Evolutionary conservation across 2,329 filamentous ascomycete species (phyloP), one percentile per base, ranked within the genome.

Genomic region (Chrysosphaeria jannelii): DNA sequence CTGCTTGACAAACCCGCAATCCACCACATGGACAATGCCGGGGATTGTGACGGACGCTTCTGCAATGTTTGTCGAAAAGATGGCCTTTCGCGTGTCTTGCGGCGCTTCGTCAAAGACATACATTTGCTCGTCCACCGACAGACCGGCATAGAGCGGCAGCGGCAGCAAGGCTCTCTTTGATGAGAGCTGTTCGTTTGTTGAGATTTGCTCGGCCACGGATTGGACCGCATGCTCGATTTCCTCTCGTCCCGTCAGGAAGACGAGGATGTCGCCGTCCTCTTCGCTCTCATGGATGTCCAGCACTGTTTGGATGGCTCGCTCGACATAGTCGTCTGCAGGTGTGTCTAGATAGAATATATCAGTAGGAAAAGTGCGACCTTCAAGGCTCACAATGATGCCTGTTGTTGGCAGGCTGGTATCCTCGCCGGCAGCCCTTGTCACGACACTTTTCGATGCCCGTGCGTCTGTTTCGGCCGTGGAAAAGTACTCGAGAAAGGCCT

Each of bases 1-100:
- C 11, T 90, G 50, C 41, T 93, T 93, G 32, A 88, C 78, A 38
- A 75, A 91, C 2, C 85, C 85, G 25, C 62, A 67, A 41, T 97
- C 85, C 23, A 93, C 50, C 5, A 97, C 81, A 36, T 75, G 89
- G 25, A 78, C 66, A 29, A 93, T 79, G 3, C 76, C 78, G 25
- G 85, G 68, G 26, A 93, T 88, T 10, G 85, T 93, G 20, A 97
- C 70, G 2, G 76, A 90, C 4, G 85, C 81, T 48, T 97, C 85
- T 8, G 85, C 78, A 31, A 93, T 91, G 39, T 93, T 93, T 28
- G 85, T 93, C 4, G 75, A 70, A 32, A 91, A 67, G 17, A 97
- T 72, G 19, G 91, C 71, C 39, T 93, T 93, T 20, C 85, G 60
- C 2, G 67, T 79, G 28, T 79, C 68, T 29, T 74, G 65, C 0